These are phyloP conservation scores for Bauhinia variegata DNA, from an alignment of 306 rosid species.

Conservation along the genomic window DNA sequence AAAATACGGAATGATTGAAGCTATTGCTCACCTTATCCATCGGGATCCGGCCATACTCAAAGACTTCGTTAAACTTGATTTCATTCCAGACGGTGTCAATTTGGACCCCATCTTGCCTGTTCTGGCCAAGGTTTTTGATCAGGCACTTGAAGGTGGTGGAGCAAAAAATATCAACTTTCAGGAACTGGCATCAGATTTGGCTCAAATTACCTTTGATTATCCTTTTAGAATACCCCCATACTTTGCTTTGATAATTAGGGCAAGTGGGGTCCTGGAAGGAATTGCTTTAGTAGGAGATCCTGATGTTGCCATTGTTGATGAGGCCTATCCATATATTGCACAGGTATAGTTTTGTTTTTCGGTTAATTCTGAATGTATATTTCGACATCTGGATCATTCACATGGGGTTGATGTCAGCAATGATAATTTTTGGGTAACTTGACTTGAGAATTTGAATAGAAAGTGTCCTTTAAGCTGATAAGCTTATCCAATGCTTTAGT, in stretches of 20 bases:
- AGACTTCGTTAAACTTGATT: constrained; percentile 90
- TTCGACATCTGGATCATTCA: constrained; percentile 10
- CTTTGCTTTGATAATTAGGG: constrained; percentile 98
- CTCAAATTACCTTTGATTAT: no score
- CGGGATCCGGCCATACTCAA: constrained; percentile 91
- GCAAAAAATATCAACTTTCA: no score
- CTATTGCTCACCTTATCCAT: constrained; percentile 95
- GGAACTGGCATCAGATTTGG: no score
- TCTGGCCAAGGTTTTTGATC: constrained; percentile 96
- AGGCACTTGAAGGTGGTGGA: constrained; percentile 99
- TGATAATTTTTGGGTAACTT: constrained; percentile 3
- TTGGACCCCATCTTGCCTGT: constrained; percentile 95
- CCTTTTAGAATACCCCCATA: no score
- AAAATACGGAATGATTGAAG: constrained; percentile 98
- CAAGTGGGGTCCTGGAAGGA: constrained; percentile 95
- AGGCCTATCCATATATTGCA: constrained; percentile 98
- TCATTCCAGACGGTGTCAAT: constrained; percentile 94
- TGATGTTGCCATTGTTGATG: constrained; percentile 96
- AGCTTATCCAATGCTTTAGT: no score
- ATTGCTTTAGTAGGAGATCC: constrained; percentile 96
- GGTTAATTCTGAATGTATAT: constrained; percentile 24
- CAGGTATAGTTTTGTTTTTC: constrained; percentile 52
- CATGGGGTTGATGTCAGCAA: constrained; percentile 12
- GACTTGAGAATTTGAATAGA: no score
- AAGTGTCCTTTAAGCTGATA: no score